These are phyloP conservation scores for Abrus precatorius DNA, from an alignment of 306 rosid genomes.

Conservation along the genomic window DNA sequence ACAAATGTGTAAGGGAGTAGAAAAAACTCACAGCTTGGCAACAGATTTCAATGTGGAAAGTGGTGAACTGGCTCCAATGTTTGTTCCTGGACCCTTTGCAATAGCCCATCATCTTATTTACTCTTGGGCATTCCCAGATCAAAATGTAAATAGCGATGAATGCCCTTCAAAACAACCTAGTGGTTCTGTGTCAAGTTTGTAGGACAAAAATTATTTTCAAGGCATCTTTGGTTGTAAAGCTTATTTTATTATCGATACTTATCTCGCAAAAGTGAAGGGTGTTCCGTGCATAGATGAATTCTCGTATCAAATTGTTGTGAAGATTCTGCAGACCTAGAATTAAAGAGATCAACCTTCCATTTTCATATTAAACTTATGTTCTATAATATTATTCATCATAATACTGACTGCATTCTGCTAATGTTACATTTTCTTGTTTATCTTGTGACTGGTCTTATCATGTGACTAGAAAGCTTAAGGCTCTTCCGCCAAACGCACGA, in stretches of 20 bases:
- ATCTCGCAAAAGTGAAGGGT: neutral
- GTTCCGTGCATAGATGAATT: neutral
- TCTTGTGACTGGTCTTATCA: neutral
- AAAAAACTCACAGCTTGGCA: conserved; percentile 69
- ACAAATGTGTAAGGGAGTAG: conserved; percentile 86
- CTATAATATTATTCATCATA: conserved; percentile 2
- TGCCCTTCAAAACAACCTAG: conserved; percentile 52
- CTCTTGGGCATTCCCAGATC: conserved; percentile 72
- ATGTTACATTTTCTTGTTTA: neutral
- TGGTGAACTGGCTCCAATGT: conserved; percentile 85
- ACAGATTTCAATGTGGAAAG: conserved; percentile 81
- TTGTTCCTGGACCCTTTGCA: conserved; percentile 92
- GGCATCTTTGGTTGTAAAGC: conserved; percentile 19
- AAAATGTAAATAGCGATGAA: conserved; percentile 52
- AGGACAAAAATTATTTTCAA: conserved; percentile 37
- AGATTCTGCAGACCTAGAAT: conserved; percentile 21
- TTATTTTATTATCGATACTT: conserved; percentile 12
- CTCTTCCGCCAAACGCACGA: neutral
- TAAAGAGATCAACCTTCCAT: neutral
- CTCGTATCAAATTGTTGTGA: conserved; percentile 20
- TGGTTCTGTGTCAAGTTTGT: conserved; percentile 60
- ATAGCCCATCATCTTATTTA: conserved; percentile 94
- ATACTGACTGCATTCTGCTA: neutral
- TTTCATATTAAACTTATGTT: conserved; percentile 13
- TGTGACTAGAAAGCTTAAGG: neutral